Percentiles rank a stretch among this genome's conserved stretches.
Conservation (phyloP, 441 rosid genomes). For the Erodium moschatum region DNA sequence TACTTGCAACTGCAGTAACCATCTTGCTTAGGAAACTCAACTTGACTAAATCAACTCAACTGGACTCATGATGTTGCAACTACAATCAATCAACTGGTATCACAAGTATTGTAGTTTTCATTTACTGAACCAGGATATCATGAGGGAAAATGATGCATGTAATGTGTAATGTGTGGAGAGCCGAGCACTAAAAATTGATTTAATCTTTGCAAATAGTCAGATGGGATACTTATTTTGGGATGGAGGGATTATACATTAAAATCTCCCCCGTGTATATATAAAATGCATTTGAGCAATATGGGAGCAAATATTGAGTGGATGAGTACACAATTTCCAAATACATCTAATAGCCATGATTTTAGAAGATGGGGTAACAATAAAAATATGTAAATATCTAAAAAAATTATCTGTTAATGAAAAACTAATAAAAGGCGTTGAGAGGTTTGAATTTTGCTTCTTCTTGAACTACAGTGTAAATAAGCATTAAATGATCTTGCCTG, state of each 20-base stretch:
- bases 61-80: neutral
- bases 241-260: neutral
- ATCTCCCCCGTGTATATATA: neutral
- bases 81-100: neutral
- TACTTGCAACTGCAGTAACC: neutral
- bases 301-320: neutral
- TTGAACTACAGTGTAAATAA: too few relatives aligned
- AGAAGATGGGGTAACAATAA: too few relatives aligned
- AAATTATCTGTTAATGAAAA: too few relatives aligned
- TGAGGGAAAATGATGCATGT: too few relatives aligned
- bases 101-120: neutral
- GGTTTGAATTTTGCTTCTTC: too few relatives aligned
- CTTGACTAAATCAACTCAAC: neutral
- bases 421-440: too few relatives aligned
- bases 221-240: neutral
- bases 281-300: neutral
- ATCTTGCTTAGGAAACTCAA: neutral
- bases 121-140: neutral
- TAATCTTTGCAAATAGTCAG: neutral
- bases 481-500: too few relatives aligned
- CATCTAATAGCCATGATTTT: too few relatives aligned
- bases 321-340: neutral
- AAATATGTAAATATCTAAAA: too few relatives aligned
- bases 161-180: neutral
- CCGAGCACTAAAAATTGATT: neutral